phyloP scores from a whole-genome alignment of 257 asterid species.

The Capsicum chinense region DNA sequence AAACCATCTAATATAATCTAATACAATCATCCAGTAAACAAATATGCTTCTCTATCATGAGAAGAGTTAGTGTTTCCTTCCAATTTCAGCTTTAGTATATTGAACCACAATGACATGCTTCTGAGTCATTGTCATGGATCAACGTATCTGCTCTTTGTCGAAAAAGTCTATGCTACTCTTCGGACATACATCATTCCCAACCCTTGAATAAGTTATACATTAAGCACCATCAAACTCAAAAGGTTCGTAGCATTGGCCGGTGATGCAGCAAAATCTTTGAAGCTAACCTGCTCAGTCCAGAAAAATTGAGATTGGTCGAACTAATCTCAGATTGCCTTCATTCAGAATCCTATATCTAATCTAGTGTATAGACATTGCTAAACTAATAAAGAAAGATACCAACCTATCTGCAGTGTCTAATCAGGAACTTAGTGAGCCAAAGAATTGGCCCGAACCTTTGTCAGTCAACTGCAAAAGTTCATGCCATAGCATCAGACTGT shows the following conservation, averaged over 20 bases:
- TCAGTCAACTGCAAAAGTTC: slow-evolving; percentile 32
- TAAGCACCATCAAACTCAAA: not conserved
- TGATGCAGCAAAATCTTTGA: slow-evolving; percentile 24
- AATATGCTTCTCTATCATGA: not conserved
- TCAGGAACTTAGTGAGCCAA: not conserved
- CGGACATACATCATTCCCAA: slow-evolving; percentile 8
- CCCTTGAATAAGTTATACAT: not conserved
- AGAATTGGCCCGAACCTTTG: slow-evolving; percentile 23
- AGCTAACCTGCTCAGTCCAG: slow-evolving; percentile 33
- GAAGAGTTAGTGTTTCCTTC: not conserved
- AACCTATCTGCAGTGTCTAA: slow-evolving; percentile 23
- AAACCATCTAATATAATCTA: not conserved
- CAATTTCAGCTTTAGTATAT: not conserved
- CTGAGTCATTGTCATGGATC: slow-evolving; percentile 12
- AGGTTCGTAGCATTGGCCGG: not conserved
- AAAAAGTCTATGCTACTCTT: not conserved
- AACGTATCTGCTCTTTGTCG: slow-evolving; percentile 12
- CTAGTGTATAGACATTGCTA: slow-evolving; percentile 21
- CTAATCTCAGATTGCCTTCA: not conserved
- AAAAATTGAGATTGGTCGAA: slow-evolving; percentile 35
- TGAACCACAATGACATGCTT: not conserved
- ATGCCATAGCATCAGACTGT: slow-evolving; percentile 84
- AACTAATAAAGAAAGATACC: not conserved
- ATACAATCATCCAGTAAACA: not conserved
- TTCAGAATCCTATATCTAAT: slow-evolving; percentile 11